A percentile compares a stretch with the other conserved stretches of the same genome.
phyloP scores from a whole-genome alignment of 2,329 filamentous ascomycete species.

The Penicillium sp. region DNA sequence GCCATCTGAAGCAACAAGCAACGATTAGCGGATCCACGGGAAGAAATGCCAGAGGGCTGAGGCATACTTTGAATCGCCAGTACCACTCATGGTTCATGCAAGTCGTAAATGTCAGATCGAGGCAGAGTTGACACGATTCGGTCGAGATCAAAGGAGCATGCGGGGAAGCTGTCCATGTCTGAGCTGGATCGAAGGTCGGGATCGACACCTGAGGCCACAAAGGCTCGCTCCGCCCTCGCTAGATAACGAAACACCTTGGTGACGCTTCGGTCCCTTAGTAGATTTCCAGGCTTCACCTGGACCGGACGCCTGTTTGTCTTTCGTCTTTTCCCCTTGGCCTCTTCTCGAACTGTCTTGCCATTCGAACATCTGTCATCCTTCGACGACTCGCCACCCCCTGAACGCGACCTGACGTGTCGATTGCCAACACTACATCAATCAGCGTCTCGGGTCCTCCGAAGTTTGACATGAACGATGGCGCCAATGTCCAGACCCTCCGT shows the following conservation, averaged over 20 bases:
- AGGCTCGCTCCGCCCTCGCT: conserved; percentile 22
- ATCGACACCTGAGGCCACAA: conserved; percentile 20
- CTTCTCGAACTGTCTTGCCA: background rate
- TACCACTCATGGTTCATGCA: conserved; percentile 35
- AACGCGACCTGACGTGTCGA: conserved; percentile 21
- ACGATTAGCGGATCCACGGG: conserved; percentile 11
- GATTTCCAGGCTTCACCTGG: conserved; percentile 1
- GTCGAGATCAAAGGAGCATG: conserved; percentile 8
- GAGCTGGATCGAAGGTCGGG: conserved; percentile 9
- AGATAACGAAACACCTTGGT: conserved; percentile 19
- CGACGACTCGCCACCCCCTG: conserved; percentile 8
- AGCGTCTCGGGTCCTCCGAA: conserved; percentile 10
- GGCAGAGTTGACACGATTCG: background rate
- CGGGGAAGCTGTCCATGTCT: conserved; percentile 23
- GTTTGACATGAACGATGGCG: conserved; percentile 28
- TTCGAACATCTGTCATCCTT: background rate
- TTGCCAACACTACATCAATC: conserved; percentile 20
- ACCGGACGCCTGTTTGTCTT: background rate
- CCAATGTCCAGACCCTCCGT: conserved; percentile 30
- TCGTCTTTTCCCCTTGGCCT: background rate
- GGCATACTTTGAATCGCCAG: conserved; percentile 38
- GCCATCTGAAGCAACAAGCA: conserved; percentile 34
- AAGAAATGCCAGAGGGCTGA: background rate
- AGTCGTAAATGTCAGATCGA: background rate
- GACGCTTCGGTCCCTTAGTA: too few species aligned